Conservation (phyloP, 2,329 filamentous ascomycete species). For the Penicillium sp. region DNA sequence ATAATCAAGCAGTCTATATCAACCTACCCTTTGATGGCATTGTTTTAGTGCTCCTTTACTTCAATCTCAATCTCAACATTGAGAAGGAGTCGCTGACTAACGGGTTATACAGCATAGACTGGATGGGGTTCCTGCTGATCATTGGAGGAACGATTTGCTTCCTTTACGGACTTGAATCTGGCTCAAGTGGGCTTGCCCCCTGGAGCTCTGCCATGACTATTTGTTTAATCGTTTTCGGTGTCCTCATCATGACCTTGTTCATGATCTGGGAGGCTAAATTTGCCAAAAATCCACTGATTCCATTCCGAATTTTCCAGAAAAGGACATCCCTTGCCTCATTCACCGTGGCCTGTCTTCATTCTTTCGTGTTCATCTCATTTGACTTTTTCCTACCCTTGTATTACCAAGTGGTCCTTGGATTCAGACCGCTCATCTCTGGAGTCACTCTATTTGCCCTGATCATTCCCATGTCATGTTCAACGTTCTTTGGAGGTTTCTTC, state of each 20-base stretch:
- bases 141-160: constrained; percentile 16
- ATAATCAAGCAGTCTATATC: background rate
- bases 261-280: constrained; percentile 13
- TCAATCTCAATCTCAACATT: constrained; percentile 3
- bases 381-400: constrained; percentile 18
- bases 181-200: background rate
- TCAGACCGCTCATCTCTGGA: constrained; percentile 12
- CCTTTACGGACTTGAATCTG: constrained; percentile 11
- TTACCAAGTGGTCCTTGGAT: constrained; percentile 14
- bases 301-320: constrained; percentile 5
- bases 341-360: constrained; percentile 11
- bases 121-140: constrained; percentile 15
- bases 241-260: constrained; percentile 7
- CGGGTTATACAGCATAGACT: constrained; percentile 10
- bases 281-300: constrained; percentile 14
- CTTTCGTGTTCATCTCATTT: constrained; percentile 14
- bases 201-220: constrained; percentile 11
- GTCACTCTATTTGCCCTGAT: constrained; percentile 12
- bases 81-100: constrained; percentile 5
- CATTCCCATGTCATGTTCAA: constrained; percentile 10
- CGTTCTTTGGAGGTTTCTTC: constrained; percentile 7
- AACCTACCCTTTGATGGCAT: constrained; percentile 3
- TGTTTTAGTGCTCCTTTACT: background rate
- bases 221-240: constrained; percentile 8
- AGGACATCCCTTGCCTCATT: constrained; percentile 7